Conservation (phyloP, 1,139 yeast genomes). For the Blastobotrys indianensis region DNA sequence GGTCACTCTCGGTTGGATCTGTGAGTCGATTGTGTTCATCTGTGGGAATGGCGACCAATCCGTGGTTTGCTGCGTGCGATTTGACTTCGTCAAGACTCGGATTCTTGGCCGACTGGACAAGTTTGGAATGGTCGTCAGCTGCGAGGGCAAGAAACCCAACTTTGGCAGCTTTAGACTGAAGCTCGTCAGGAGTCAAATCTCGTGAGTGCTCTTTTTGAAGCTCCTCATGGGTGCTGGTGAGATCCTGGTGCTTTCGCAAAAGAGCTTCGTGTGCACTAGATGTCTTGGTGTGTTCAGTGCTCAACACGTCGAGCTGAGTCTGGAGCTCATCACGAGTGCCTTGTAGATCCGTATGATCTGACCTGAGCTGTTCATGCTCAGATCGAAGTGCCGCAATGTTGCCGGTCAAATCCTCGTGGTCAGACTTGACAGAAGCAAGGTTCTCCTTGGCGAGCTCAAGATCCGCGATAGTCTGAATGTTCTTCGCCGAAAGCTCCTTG, state of each 20-base stretch:
- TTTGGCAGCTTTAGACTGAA: conserved; percentile 34
- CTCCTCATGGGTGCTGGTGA: not conserved
- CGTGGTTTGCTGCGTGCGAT: conserved; percentile 16
- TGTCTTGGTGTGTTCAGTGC: conserved; percentile 4
- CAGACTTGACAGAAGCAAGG: not conserved
- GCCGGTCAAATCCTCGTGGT: not conserved
- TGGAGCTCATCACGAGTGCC: conserved; percentile 1
- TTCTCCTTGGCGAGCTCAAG: conserved; percentile 3
- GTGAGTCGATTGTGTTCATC: conserved; percentile 15
- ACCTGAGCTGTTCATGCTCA: not conserved
- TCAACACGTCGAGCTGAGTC: conserved; percentile 7
- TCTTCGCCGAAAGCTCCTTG: not conserved
- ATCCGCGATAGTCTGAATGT: conserved; percentile 12
- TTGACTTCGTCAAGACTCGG: conserved; percentile 18
- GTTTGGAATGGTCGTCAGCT: conserved; percentile 11
- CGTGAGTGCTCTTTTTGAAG: conserved; percentile 12
- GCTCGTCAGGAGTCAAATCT: conserved; percentile 27
- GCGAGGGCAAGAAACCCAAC: conserved; percentile 30
- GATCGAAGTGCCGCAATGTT: not conserved
- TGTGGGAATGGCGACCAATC: conserved; percentile 15
- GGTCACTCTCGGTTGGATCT: conserved; percentile 18
- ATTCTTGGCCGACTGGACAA: conserved; percentile 10
- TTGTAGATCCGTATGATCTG: not conserved
- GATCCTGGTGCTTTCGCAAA: conserved; percentile 1
- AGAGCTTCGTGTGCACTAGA: no score